Evolutionary conservation across 768 basidiomycete genomes (phyloP), one percentile per base, ranked within the genome.

Genomic region (Leccinum olivaceopallidum): DNA sequence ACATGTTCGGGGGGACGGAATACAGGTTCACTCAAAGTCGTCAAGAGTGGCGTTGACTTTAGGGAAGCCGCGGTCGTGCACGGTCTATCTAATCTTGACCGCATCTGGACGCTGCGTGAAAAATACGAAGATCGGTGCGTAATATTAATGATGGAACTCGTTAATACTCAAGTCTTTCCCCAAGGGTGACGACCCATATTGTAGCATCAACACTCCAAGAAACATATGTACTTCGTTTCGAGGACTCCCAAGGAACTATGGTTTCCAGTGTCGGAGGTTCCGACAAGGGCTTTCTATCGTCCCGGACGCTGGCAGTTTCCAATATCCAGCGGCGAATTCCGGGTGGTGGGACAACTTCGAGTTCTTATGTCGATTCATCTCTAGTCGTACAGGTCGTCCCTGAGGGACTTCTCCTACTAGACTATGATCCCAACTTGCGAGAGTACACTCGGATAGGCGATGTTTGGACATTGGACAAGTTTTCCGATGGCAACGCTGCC

Each of bases 1-100:
- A 92, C 93, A 2, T 92, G 91, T 67, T 95, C 92, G 4, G 95
- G 95, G 6, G 89, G 85, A 2, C 81, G 80, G 53, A 92, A 85
- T 62, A 83, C 85, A 3, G 94, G 95, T 2, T 86, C 88, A 10
- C 67, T 97, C 16, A 87, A 89, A 53, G 74, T 94, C 32, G 81
- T 97, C 20, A 80, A 91, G 61, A 91, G 86, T 58, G 94, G 94
- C 2, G 91, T 92, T 6, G 89, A 92, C 65, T 88, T 94, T 69
- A 79, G 84, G 58, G 87, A 89, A 65, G 66, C 83, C 12, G 88
- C 86, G 0, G 72, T 75, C 30, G 67, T 92, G 6, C 79, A 83
- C 5, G 87, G 87, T 1, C 64, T 94, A 51, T 70, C 76, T 0
- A 75, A 83, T 58, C 77, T 88, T n/a, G 80, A 81, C 13, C 76